Evolutionary conservation across 768 basidiomycete genomes (phyloP).

Genomic region (Trametes cingulata): DNA sequence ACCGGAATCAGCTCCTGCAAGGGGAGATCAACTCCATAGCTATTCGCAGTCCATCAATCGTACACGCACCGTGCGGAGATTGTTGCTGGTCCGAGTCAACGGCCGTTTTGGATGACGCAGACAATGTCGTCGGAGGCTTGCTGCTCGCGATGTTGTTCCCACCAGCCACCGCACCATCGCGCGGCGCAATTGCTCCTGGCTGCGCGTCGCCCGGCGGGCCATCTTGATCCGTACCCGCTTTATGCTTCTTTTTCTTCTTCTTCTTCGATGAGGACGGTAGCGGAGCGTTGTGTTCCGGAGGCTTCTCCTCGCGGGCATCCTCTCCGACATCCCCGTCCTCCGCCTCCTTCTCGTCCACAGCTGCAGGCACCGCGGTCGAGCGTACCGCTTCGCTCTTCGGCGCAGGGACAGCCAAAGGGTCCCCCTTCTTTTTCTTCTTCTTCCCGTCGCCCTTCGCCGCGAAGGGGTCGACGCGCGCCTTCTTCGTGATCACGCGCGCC

Average conservation of each 20-base stretch:
- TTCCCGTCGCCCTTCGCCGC: slow-evolving; percentile 38
- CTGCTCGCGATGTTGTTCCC: not conserved
- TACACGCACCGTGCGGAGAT: too few relatives aligned
- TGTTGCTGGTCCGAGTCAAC: too few relatives aligned
- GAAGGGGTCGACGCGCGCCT: slow-evolving; percentile 61
- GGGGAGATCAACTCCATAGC: not conserved
- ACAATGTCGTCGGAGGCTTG: too few relatives aligned
- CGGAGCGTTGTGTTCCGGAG: not conserved
- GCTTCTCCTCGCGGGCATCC: not conserved
- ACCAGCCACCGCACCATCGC: not conserved
- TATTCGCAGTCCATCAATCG: too few relatives aligned
- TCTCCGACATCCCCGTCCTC: not conserved
- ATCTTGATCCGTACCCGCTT: slow-evolving; percentile 2
- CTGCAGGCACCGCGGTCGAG: not conserved
- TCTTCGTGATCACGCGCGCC: slow-evolving; percentile 60
- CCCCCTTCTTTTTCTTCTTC: slow-evolving; percentile 39
- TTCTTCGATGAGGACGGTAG: slow-evolving; percentile 1
- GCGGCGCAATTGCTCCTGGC: slow-evolving; percentile 26
- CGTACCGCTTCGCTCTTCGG: not conserved
- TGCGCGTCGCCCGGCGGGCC: not conserved
- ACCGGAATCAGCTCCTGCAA: not conserved
- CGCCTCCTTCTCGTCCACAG: not conserved
- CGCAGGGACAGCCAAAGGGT: not conserved
- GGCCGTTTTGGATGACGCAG: too few relatives aligned
- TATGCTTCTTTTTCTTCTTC: slow-evolving; percentile 34